A percentile compares a stretch with the other conserved stretches of the same genome.
phyloP scores from a whole-genome alignment of 192 early-diverging fungal species.

The Diversispora epigaea region DNA sequence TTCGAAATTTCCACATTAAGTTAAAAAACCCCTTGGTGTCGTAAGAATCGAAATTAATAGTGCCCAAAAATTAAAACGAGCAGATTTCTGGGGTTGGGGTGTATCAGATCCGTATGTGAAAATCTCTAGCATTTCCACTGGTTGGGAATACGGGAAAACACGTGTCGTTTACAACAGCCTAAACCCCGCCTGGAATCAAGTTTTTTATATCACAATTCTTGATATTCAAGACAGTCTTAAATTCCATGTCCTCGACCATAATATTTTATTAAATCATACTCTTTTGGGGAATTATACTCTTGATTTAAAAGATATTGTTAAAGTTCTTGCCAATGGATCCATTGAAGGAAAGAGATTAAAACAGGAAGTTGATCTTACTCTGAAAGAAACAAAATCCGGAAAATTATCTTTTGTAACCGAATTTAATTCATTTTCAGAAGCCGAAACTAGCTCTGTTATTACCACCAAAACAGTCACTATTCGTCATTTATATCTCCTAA shows the following conservation, averaged over 20 bases:
- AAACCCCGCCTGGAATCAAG: conserved; percentile 56
- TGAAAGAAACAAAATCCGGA: conserved; percentile 59
- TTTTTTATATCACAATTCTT: conserved; percentile 72
- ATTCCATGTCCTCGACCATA: conserved; percentile 79
- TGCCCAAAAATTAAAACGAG: conserved; percentile 75
- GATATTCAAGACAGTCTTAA: conserved; percentile 55
- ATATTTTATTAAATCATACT: conserved; percentile 74
- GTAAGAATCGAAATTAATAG: conserved; percentile 69
- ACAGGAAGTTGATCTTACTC: too few species aligned
- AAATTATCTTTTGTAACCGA: conserved; percentile 55
- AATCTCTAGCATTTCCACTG: conserved; percentile 49
- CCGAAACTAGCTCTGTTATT: background rate
- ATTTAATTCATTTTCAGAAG: conserved; percentile 49
- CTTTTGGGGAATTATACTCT: conserved; percentile 65
- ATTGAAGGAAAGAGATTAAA: conserved; percentile 12
- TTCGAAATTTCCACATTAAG: background rate
- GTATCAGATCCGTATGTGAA: conserved; percentile 91
- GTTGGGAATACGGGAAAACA: conserved; percentile 67
- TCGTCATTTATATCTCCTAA: conserved; percentile 8
- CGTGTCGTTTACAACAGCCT: conserved; percentile 77
- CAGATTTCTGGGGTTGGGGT: too few species aligned
- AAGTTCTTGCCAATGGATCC: conserved; percentile 42
- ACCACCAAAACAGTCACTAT: background rate
- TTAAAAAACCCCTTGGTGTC: conserved; percentile 63
- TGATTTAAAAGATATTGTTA: conserved; percentile 46